Evolutionary conservation across 352 stramenopile genomes (phyloP).

Genomic region (Phytophthora palmivora): DNA sequence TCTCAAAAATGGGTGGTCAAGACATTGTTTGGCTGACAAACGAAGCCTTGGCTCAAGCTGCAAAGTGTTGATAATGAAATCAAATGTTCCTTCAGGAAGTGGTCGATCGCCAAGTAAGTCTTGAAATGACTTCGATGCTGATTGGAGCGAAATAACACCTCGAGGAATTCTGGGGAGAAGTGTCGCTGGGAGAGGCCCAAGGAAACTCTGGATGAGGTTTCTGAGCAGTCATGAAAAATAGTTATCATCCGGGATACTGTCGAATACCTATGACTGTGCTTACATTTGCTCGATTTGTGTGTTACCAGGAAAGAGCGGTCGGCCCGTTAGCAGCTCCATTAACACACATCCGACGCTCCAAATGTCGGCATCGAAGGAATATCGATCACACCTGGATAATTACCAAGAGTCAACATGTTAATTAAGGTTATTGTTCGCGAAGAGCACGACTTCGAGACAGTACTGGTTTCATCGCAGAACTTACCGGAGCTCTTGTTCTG

Average conservation of each 20-base stretch:
- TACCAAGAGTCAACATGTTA: neutral
- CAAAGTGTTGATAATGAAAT: constrained; percentile 71
- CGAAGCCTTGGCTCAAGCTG: constrained; percentile 69
- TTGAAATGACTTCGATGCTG: constrained; percentile 52
- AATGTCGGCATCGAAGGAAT: constrained; percentile 85
- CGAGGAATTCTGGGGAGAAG: constrained; percentile 61
- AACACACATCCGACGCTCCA: constrained; percentile 85
- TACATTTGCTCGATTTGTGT: constrained; percentile 87
- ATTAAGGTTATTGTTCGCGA: too few relatives aligned
- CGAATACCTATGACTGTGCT: neutral
- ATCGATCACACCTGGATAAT: constrained; percentile 63
- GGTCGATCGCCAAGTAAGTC: constrained; percentile 46
- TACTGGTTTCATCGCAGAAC: neutral
- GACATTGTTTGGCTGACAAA: constrained; percentile 54
- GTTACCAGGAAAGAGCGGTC: constrained; percentile 76
- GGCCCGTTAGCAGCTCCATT: constrained; percentile 77
- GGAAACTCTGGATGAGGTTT: constrained; percentile 76
- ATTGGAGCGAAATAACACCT: constrained; percentile 47
- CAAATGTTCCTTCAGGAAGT: constrained; percentile 65
- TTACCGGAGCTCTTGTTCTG: constrained; percentile 82
- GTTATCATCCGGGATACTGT: neutral
- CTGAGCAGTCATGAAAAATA: constrained; percentile 31
- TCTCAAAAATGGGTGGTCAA: constrained; percentile 67
- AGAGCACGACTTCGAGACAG: neutral
- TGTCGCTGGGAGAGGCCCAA: constrained; percentile 58